phyloP scores from a whole-genome alignment of 2,329 filamentous ascomycete genomes.

The Coniochaeta sp. region DNA sequence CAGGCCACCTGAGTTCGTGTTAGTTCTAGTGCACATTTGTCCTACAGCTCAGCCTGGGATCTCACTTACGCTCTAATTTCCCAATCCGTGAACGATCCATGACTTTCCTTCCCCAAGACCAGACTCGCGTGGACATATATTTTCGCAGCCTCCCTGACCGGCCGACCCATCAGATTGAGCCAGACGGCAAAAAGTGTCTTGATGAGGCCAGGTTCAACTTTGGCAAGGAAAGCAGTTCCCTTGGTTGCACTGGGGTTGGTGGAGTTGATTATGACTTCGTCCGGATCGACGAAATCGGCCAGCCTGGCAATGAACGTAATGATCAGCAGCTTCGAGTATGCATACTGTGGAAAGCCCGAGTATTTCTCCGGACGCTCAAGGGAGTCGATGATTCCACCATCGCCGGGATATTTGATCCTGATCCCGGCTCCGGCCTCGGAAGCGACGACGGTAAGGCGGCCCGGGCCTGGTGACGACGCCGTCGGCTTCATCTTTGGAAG shows the following conservation, averaged over 20 bases:
- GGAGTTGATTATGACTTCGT: slow-evolving; percentile 15
- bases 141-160: slow-evolving; percentile 10
- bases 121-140: slow-evolving; percentile 13
- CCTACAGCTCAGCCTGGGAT: neutral
- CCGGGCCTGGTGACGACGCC: slow-evolving; percentile 6
- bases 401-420: slow-evolving; percentile 9
- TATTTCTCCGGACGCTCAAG: neutral
- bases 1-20: neutral
- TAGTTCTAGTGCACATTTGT: neutral
- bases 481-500: slow-evolving; percentile 18
- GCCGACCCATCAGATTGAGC: slow-evolving; percentile 7
- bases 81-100: slow-evolving; percentile 15
- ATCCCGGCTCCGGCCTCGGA: slow-evolving; percentile 16
- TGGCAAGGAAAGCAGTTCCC: slow-evolving; percentile 11
- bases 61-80: slow-evolving; percentile 15
- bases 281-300: slow-evolving; percentile 6
- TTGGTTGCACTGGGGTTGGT: slow-evolving; percentile 12
- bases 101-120: slow-evolving; percentile 13
- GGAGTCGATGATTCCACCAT: slow-evolving; percentile 4
- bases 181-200: neutral
- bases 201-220: neutral
- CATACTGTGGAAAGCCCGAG: slow-evolving; percentile 10
- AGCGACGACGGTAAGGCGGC: slow-evolving; percentile 16
- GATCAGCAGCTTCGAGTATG: slow-evolving; percentile 14
- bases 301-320: slow-evolving; percentile 10